Evolutionary conservation across 257 asterid genomes (phyloP).

Genomic region (Scutellaria barbata): DNA sequence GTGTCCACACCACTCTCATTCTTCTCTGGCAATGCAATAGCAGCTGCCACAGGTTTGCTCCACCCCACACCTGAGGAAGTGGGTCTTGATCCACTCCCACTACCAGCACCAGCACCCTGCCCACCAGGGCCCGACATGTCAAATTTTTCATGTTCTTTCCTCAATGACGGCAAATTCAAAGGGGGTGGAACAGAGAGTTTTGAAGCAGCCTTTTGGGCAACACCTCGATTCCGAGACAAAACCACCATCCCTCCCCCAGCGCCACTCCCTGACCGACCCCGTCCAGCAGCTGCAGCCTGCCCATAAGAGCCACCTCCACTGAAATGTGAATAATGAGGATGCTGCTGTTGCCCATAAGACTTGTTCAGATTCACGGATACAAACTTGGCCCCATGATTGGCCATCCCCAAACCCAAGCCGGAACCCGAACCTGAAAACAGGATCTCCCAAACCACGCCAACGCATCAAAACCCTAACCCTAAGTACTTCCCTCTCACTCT

Average conservation of each 20-base stretch:
- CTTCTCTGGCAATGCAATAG: constrained; percentile 50
- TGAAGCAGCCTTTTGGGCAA: constrained; percentile 62
- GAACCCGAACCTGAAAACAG: constrained; percentile 43
- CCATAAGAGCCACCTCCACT: constrained; percentile 64
- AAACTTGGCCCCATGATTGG: constrained; percentile 88
- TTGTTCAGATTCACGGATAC: constrained; percentile 82
- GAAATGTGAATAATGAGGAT: constrained; percentile 54
- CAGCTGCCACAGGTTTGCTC: constrained; percentile 68
- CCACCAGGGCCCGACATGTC: constrained; percentile 70
- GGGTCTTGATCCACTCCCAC: constrained; percentile 78
- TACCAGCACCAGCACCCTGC: constrained; percentile 58
- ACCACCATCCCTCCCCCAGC: constrained; percentile 92
- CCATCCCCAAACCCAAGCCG: constrained; percentile 65
- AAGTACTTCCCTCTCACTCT: constrained; percentile 40
- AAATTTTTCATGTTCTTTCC: constrained; percentile 88
- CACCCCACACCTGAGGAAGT: constrained; percentile 88
- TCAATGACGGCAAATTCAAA: constrained; percentile 91
- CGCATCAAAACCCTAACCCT: constrained; percentile 75
- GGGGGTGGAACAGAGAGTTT: constrained; percentile 96
- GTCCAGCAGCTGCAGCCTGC: constrained; percentile 49
- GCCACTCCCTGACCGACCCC: constrained; percentile 63
- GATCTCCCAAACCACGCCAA: constrained; percentile 54
- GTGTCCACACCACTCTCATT: constrained; percentile 44
- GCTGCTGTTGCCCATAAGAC: constrained; percentile 82
- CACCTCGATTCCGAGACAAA: constrained; percentile 69